phyloP scores from a whole-genome alignment of 2,329 filamentous ascomycete species.

The Penicillium sp. region DNA sequence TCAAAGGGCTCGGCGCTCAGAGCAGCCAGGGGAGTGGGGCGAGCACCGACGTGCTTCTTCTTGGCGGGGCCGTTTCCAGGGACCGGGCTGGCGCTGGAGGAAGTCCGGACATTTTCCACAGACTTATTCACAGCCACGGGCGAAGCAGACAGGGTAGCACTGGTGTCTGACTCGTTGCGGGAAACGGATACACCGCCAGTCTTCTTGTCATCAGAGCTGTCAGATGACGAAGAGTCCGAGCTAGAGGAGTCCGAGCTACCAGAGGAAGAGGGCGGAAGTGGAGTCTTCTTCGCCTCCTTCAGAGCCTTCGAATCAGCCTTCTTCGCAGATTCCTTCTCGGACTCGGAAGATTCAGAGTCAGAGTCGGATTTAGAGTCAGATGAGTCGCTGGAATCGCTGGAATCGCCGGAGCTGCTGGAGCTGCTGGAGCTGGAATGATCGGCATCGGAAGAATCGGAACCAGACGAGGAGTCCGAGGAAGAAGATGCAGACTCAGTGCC shows the following conservation, averaged over 20 bases:
- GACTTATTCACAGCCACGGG: constrained; percentile 24
- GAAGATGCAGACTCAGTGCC: constrained; percentile 31
- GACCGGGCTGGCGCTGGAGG: constrained; percentile 50
- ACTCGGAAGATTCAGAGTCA: constrained; percentile 22
- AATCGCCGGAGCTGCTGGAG: constrained; percentile 8
- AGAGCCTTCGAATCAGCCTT: constrained; percentile 28
- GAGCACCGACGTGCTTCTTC: constrained; percentile 46
- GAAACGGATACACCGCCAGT: constrained; percentile 16
- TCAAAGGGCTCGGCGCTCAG: constrained; percentile 62
- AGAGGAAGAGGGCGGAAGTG: constrained; percentile 29
- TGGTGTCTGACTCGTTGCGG: constrained; percentile 29
- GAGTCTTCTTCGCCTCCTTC: constrained; percentile 35
- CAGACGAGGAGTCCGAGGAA: constrained; percentile 21
- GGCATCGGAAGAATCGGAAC: constrained; percentile 29
- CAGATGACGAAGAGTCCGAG: constrained; percentile 16
- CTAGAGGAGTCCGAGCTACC: constrained; percentile 18
- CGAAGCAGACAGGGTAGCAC: constrained; percentile 30
- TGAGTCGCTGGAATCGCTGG: constrained; percentile 1
- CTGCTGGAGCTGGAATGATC: constrained; percentile 25
- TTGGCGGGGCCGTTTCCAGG: constrained; percentile 27
- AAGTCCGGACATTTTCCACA: constrained; percentile 35
- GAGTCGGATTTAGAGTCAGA: constrained; percentile 18
- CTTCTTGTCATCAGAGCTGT: constrained; percentile 25
- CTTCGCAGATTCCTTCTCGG: constrained; percentile 24
- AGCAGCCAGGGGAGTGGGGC: constrained; percentile 74